Evolutionary conservation across 129 eudicot genomes (phyloP), one percentile per base, ranked within the genome.

Genomic region (Centaurea solstitialis): DNA sequence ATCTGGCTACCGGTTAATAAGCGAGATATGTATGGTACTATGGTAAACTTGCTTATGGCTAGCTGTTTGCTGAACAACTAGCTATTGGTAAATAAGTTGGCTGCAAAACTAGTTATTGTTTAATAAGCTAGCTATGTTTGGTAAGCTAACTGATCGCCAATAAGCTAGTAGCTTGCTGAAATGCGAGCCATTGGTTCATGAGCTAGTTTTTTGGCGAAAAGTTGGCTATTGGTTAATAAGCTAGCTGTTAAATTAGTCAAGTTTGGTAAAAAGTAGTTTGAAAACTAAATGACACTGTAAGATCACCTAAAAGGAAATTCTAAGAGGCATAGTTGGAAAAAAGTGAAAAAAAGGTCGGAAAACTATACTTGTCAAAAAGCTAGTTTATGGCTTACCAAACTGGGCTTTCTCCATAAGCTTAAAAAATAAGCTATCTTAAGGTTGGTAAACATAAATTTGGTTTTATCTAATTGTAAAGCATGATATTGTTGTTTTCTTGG

Each of bases 401-500:
- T n/a, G 20, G 7, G 62, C 7, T 0, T 13, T 50, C 15, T 50
- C 17, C 13, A 12, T 22, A 21, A 21, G 15, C 35, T 12, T 1
- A 66, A 66, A 65, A 20, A 12, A 12, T 17, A 50, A 17, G 65
- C 22, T 57, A 57, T 9, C 65, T 57, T 57, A 17, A 4, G 22
- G 22, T 57, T n/a, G 65, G 9, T 22, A n/a, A 57, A n/a, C 9
- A 57, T 57, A 24, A 61, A 30, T 28, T 71, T 0, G 17, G 15
- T 47, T 43, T 77, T 65, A 72, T 18, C 5, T 12, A 35, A 35
- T 73, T 38, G 11, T 72, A 78, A 43, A 35, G 43, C 9, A 18
- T 81, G 64, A 11, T 76, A 30, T 72, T 80, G 35, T 38, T 81
- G 28, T 86, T 62, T 78, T 41, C 23, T n/a, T 76, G 26, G 37